Evolutionary conservation across 192 early-diverging fungal species (phyloP).

Genomic region (Mortierella alpina): DNA sequence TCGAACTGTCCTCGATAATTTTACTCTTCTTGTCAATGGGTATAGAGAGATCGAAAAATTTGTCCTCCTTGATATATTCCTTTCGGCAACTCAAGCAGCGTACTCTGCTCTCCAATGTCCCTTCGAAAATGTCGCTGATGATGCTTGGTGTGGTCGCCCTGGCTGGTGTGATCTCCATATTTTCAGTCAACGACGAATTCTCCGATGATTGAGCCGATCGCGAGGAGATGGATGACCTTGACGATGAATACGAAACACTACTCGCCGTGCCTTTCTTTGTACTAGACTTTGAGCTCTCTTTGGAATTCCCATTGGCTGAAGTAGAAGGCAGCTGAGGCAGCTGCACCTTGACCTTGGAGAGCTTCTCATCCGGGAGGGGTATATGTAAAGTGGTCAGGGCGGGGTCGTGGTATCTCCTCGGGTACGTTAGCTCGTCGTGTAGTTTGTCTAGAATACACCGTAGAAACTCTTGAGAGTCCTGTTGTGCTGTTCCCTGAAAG

Average conservation of each 20-base stretch:
- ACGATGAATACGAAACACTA: conserved; percentile 39
- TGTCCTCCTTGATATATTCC: conserved; percentile 57
- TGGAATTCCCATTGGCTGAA: background rate
- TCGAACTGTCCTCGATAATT: conserved; percentile 33
- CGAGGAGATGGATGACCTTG: conserved; percentile 38
- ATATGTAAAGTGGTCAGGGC: conserved; percentile 7
- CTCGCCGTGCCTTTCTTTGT: conserved; percentile 23
- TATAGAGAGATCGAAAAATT: conserved; percentile 55
- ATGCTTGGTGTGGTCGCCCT: conserved; percentile 46
- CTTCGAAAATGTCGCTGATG: conserved; percentile 57
- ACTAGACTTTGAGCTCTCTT: background rate
- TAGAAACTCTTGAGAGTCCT: conserved; percentile 59
- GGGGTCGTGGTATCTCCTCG: conserved; percentile 15
- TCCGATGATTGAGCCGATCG: conserved; percentile 34
- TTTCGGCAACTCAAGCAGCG: conserved; percentile 52
- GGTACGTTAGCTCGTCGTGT: conserved; percentile 57
- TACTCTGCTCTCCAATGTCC: conserved; percentile 48
- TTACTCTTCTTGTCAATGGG: conserved; percentile 57
- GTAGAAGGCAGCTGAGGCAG: background rate
- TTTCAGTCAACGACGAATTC: conserved; percentile 39
- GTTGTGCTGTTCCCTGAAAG: conserved; percentile 51
- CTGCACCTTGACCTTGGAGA: conserved; percentile 13
- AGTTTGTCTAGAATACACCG: conserved; percentile 53
- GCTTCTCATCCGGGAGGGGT: conserved; percentile 29
- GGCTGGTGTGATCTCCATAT: conserved; percentile 44